phyloP scores from a whole-genome alignment of 2,329 filamentous ascomycete genomes.

The Fusarium virguliforme region DNA sequence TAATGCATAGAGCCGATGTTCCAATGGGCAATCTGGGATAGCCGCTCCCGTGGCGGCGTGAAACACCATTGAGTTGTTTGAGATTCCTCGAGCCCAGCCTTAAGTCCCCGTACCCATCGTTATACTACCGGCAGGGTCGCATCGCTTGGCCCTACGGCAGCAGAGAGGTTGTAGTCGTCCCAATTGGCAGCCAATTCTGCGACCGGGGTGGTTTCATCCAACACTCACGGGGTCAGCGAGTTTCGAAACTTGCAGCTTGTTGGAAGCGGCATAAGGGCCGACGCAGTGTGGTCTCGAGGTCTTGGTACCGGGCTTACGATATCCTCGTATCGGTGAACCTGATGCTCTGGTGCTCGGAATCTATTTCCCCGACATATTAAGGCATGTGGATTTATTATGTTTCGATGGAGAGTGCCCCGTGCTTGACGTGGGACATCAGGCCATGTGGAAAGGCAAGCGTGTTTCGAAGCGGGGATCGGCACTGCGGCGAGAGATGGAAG shows the following conservation, averaged over 20 bases:
- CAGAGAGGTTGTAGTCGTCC: slow-evolving; percentile 24
- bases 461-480: slow-evolving; percentile 44
- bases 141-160: slow-evolving; percentile 44
- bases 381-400: slow-evolving; percentile 39
- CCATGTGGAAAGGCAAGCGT: slow-evolving; percentile 43
- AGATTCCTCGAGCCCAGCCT: slow-evolving; percentile 35
- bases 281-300: slow-evolving; percentile 14
- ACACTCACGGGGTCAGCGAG: slow-evolving; percentile 20
- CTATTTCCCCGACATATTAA: slow-evolving; percentile 45
- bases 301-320: slow-evolving; percentile 19
- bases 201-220: slow-evolving; percentile 38
- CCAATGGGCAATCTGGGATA: slow-evolving; percentile 43
- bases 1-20: slow-evolving; percentile 31
- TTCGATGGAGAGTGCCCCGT: slow-evolving; percentile 41
- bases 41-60: slow-evolving; percentile 27
- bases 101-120: slow-evolving; percentile 27
- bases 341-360: slow-evolving; percentile 37
- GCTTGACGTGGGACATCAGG: slow-evolving; percentile 42
- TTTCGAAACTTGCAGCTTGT: slow-evolving; percentile 37
- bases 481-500: slow-evolving; percentile 33
- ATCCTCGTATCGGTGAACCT: slow-evolving; percentile 28
- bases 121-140: slow-evolving; percentile 29
- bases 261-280: slow-evolving; percentile 35
- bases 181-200: slow-evolving; percentile 32
- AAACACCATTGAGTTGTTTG: slow-evolving; percentile 41